phyloP scores from a whole-genome alignment of 306 rosid species.

The Rubus idaeus region DNA sequence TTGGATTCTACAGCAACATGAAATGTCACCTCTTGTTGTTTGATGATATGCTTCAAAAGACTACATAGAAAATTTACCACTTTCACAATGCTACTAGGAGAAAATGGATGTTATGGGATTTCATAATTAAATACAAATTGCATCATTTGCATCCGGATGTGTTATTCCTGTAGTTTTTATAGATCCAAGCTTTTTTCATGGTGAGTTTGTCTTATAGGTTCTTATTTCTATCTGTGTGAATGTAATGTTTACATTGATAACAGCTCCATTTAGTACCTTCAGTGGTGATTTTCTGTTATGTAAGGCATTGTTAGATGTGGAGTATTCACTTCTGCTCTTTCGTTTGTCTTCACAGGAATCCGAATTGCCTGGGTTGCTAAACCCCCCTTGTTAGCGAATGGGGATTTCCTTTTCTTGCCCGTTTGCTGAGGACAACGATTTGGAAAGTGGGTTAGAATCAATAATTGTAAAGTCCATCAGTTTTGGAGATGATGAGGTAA shows the following conservation, averaged over 20 bases:
- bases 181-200: slow-evolving; percentile 15
- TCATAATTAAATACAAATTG: not conserved
- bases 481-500: slow-evolving; percentile 54
- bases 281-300: not conserved
- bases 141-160: not conserved
- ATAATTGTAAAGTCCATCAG: slow-evolving; percentile 63
- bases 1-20: not conserved
- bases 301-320: slow-evolving; percentile 23
- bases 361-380: slow-evolving; percentile 24
- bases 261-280: slow-evolving; percentile 11
- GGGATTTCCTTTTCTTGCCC: slow-evolving; percentile 81
- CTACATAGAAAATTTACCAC: slow-evolving; percentile 14
- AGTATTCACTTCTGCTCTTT: slow-evolving; percentile 13
- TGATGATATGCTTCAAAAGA: not conserved
- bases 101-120: not conserved
- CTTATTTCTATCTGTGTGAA: slow-evolving; percentile 4
- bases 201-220: slow-evolving; percentile 13
- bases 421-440: slow-evolving; percentile 52
- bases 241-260: slow-evolving; percentile 7
- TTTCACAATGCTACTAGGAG: not conserved
- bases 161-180: slow-evolving; percentile 5
- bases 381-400: slow-evolving; percentile 45
- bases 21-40: not conserved
- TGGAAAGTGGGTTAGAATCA: slow-evolving; percentile 62
- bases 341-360: slow-evolving; percentile 41